A percentile compares a stretch with the other conserved stretches of the same genome.
Evolutionary conservation across 2,329 filamentous ascomycete genomes (phyloP).

Genomic region (Hortaea sp.): DNA sequence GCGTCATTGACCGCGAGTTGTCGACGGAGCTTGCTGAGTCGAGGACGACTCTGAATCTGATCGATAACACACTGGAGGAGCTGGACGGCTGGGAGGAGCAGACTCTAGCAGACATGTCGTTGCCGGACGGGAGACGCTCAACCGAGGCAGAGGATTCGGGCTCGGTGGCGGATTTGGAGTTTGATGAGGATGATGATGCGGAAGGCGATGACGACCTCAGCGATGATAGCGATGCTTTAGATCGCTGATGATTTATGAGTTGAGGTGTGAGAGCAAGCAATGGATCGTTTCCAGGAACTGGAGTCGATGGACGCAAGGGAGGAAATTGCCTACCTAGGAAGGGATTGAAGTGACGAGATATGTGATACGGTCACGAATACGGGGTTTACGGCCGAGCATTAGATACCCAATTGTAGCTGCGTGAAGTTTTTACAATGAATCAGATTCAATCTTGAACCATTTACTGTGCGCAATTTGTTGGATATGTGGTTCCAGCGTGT

Average conservation of each 20-base stretch:
- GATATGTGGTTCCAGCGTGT: too few species aligned
- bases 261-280: too few species aligned
- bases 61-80: conserved; percentile 2
- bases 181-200: not conserved
- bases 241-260: not conserved
- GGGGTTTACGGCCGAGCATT: too few species aligned
- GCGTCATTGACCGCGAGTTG: not conserved
- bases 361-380: too few species aligned
- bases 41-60: not conserved
- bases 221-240: not conserved
- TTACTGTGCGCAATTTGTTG: too few species aligned
- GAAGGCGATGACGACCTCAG: not conserved
- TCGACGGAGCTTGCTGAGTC: conserved; percentile 6
- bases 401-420: too few species aligned
- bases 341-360: too few species aligned
- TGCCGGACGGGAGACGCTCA: not conserved
- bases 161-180: not conserved
- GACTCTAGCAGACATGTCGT: not conserved
- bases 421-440: too few species aligned
- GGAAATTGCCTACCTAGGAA: too few species aligned
- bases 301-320: too few species aligned
- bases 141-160: not conserved
- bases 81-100: conserved; percentile 3
- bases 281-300: too few species aligned
- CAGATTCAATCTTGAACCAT: too few species aligned